Evolutionary conservation across 129 eudicot species (phyloP), one percentile per base, ranked within the genome.

Genomic region (Scalesia atractyloides): DNA sequence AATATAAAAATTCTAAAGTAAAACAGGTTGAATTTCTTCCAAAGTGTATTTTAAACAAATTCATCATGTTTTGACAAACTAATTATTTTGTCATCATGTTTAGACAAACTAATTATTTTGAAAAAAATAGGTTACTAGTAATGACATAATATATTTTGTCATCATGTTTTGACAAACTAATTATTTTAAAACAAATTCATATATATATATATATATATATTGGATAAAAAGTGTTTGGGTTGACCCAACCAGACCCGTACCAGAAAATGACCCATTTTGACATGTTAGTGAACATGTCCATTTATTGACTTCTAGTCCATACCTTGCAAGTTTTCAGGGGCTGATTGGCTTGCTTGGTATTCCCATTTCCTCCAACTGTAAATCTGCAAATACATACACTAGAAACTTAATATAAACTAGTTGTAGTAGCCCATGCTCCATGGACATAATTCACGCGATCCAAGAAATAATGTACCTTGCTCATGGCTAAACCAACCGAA

Each of bases 341-440:
- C 85, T 47, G 79, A 66, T 22, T 72, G 43, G 47, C 76, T 77
- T 52, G 89, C 95, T 73, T 87, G 97, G 74, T 76, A 48, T 77
- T 95, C 99, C 97, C 97, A 95, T 73, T 88, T 88, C 85, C 96
- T 91, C 99, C 99, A 95, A 79, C 99, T 95, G 76, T 95, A 95
- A 34, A 95, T 91, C 99, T 95, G 75, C 66, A 73, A 56, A 59
- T 20, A 61, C 48, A 67, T 48, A 56, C 57, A 57, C 58, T 44
- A 26, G 17, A 56, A 17, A 59, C 13, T 74, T 43, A 73, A 46
- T 37, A 9, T 19, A 46, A 19, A 16, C 76, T 17, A 16, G 13
- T 24, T 58, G n/a, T 52, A 65, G 18, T n/a, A 48, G 39, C 24
- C 12, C 15, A 3, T 19, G 4, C 13, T 4, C n/a, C 5, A n/a